Conservation (phyloP, 345 rosid genomes). For the Gossypioides kirkii region DNA sequence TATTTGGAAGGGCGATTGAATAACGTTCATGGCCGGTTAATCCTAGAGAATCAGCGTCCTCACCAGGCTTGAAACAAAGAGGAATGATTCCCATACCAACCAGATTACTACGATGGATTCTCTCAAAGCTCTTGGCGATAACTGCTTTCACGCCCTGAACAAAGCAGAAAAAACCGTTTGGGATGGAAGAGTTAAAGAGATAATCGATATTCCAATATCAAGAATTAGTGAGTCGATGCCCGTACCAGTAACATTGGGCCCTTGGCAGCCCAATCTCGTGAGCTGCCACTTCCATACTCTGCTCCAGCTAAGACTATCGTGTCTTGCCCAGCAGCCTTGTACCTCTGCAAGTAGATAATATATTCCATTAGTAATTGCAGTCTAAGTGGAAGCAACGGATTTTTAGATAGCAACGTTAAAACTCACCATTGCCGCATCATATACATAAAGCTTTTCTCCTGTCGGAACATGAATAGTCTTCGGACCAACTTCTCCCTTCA, state of each 20-base stretch:
- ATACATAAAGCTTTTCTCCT: constrained; percentile 68
- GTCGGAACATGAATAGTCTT: constrained; percentile 71
- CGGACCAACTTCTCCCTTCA: constrained; percentile 85
- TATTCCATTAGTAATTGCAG: background rate
- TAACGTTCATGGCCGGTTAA: constrained; percentile 56
- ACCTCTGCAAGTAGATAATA: constrained; percentile 38
- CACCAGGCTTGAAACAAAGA: constrained; percentile 53
- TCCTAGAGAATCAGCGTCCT: constrained; percentile 54
- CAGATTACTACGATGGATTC: constrained; percentile 57
- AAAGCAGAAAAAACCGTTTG: background rate
- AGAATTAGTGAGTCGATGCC: background rate
- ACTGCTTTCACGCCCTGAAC: constrained; percentile 62
- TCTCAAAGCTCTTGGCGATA: constrained; percentile 65
- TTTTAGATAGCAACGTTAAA: background rate
- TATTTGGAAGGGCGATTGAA: constrained; percentile 53
- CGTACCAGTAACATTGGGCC: constrained; percentile 32
- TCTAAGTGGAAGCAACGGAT: background rate
- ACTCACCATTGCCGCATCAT: constrained; percentile 76
- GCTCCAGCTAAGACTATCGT: constrained; percentile 78
- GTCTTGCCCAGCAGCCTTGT: constrained; percentile 60
- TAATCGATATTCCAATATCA: background rate
- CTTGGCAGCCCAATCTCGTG: constrained; percentile 94
- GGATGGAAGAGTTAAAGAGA: background rate
- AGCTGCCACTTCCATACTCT: constrained; percentile 88
- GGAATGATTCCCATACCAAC: constrained; percentile 68